Evolutionary conservation across 805 yeast genomes (phyloP).

Genomic region (Wickerhamiella brachini): DNA sequence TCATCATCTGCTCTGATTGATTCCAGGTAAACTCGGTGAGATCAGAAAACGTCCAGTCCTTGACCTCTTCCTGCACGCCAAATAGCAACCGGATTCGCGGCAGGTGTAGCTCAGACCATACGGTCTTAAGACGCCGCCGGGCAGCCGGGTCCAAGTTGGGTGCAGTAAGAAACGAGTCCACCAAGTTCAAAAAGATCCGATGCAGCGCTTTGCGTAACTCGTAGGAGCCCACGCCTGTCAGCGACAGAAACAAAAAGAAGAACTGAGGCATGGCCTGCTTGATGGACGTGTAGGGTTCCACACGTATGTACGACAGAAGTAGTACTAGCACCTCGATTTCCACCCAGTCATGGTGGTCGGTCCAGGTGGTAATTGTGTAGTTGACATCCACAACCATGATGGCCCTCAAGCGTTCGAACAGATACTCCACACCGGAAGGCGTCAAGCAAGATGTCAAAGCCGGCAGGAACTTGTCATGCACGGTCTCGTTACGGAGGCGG

Average conservation of each 20-base stretch:
- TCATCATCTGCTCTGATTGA: constrained; percentile 2
- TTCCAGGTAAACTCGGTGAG: constrained; percentile 1
- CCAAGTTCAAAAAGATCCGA: constrained; percentile 4
- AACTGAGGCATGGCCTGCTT: neutral
- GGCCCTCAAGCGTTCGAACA: neutral
- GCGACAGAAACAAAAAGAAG: constrained; percentile 2
- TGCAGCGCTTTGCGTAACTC: constrained; percentile 3
- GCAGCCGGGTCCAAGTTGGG: constrained; percentile 1
- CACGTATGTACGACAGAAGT: neutral
- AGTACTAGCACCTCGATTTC: constrained; percentile 3
- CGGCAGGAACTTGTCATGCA: neutral
- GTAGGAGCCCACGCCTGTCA: constrained; percentile 6
- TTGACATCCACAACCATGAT: neutral
- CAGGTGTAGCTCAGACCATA: constrained; percentile 2
- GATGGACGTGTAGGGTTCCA: neutral
- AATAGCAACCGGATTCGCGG: constrained; percentile 1
- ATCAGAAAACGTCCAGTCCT: neutral
- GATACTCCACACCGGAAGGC: neutral
- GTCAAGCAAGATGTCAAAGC: neutral
- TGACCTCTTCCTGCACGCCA: constrained; percentile 3
- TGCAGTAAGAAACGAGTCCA: constrained; percentile 7
- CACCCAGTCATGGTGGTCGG: constrained; percentile 5
- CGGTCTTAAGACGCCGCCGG: constrained; percentile 1
- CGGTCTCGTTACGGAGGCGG: neutral
- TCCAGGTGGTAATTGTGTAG: constrained; percentile 1